phyloP scores from a whole-genome alignment of 2,329 filamentous ascomycete species.

The Neurospora sp. region DNA sequence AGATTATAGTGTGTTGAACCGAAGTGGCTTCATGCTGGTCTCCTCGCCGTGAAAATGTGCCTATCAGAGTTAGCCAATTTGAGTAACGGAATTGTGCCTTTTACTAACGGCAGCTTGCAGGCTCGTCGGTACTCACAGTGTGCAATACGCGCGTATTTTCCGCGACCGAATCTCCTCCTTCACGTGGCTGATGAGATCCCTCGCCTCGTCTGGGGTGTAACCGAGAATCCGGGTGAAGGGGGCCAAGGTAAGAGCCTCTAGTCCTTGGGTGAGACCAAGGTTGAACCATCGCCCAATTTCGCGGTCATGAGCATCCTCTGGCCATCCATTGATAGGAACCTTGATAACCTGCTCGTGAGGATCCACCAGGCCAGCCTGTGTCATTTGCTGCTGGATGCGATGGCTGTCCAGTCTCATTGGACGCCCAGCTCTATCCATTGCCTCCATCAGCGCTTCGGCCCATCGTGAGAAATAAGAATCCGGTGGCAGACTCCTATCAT shows the following conservation, averaged over 20 bases:
- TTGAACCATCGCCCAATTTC: slow-evolving; percentile 78
- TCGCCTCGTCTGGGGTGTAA: slow-evolving; percentile 53
- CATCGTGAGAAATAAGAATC: slow-evolving; percentile 54
- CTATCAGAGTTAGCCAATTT: slow-evolving; percentile 14
- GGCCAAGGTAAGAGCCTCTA: slow-evolving; percentile 63
- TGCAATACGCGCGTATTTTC: slow-evolving; percentile 62
- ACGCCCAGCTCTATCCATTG: slow-evolving; percentile 54
- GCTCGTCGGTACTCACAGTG: slow-evolving; percentile 50
- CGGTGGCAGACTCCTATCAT: slow-evolving; percentile 50
- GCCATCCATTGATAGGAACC: slow-evolving; percentile 68
- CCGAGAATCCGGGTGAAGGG: slow-evolving; percentile 58
- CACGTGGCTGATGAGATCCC: slow-evolving; percentile 50
- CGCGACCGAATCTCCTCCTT: slow-evolving; percentile 59
- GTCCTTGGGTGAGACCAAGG: slow-evolving; percentile 59
- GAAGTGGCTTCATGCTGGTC: slow-evolving; percentile 14
- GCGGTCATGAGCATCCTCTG: slow-evolving; percentile 50
- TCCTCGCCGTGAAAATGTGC: slow-evolving; percentile 25
- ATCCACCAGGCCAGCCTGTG: slow-evolving; percentile 67
- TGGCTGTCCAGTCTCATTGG: slow-evolving; percentile 50
- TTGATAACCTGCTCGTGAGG: slow-evolving; percentile 60
- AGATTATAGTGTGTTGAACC: background rate
- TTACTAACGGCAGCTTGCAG: background rate
- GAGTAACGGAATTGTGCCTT: slow-evolving; percentile 6
- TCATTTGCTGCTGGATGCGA: slow-evolving; percentile 49
- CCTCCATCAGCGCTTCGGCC: slow-evolving; percentile 57